phyloP scores from a whole-genome alignment of 2,329 filamentous ascomycete genomes.

The Neopestalotiopsis sp. region DNA sequence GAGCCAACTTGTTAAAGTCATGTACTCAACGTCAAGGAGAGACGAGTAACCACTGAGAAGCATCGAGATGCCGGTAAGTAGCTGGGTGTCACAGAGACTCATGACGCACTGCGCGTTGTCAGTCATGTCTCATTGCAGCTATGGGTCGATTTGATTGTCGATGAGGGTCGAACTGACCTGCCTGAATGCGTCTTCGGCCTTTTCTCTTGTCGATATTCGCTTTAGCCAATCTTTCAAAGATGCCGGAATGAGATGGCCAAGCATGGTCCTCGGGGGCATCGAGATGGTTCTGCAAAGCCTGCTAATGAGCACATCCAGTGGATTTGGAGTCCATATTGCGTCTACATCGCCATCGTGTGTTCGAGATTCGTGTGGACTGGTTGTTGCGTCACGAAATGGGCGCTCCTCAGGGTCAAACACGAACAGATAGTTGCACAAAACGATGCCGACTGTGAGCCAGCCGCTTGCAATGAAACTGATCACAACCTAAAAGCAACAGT shows the following conservation, averaged over 20 bases:
- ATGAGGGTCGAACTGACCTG: slow-evolving; percentile 4
- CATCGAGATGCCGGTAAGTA: slow-evolving; percentile 16
- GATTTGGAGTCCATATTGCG: slow-evolving; percentile 7
- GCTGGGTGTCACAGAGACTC: slow-evolving; percentile 15
- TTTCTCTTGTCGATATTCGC: slow-evolving; percentile 3
- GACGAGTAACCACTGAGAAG: slow-evolving; percentile 15
- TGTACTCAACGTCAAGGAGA: slow-evolving; percentile 5
- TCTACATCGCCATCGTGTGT: background rate
- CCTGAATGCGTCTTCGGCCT: slow-evolving; percentile 15
- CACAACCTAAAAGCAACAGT: background rate
- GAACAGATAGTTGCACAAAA: slow-evolving; percentile 16
- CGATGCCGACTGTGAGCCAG: slow-evolving; percentile 15
- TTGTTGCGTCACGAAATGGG: slow-evolving; percentile 15
- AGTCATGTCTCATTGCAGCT: too few relatives aligned
- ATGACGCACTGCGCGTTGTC: slow-evolving; percentile 7
- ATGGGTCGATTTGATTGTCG: too few relatives aligned
- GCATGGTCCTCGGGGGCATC: background rate
- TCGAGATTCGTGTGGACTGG: too few relatives aligned
- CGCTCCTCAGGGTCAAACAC: slow-evolving; percentile 11
- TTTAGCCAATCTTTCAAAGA: slow-evolving; percentile 5
- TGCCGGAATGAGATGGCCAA: background rate
- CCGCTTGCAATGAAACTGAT: slow-evolving; percentile 13
- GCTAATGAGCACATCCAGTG: background rate
- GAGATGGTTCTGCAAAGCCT: background rate
- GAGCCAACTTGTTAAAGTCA: slow-evolving; percentile 14